Evolutionary conservation across 108 stramenopile species (phyloP).

Genomic region (Cyclotella kingstonii): DNA sequence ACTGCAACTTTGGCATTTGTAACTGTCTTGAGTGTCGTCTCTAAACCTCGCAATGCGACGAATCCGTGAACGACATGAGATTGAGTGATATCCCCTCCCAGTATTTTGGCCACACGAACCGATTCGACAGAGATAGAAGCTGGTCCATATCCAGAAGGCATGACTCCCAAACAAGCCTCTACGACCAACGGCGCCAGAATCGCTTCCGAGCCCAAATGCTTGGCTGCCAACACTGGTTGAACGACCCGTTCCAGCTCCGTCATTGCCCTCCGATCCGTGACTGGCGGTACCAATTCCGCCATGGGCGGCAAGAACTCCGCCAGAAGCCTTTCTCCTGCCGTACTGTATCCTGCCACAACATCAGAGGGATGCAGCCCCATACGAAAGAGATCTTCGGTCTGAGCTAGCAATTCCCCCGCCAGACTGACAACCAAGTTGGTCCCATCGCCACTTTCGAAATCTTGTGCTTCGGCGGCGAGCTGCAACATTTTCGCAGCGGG

Average conservation of each 20-base stretch:
- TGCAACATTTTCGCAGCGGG: constrained; percentile 97
- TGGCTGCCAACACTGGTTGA: constrained; percentile 86
- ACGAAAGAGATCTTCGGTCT: constrained; percentile 89
- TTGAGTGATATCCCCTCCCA: constrained; percentile 85
- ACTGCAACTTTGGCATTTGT: constrained; percentile 90
- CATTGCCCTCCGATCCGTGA: constrained; percentile 51
- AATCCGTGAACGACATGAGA: constrained; percentile 89
- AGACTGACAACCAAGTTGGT: constrained; percentile 93
- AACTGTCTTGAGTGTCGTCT: constrained; percentile 71
- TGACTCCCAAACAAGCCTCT: constrained; percentile 87
- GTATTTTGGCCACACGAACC: constrained; percentile 94
- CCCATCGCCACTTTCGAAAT: constrained; percentile 93
- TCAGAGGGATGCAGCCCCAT: constrained; percentile 93
- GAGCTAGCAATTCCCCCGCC: constrained; percentile 88
- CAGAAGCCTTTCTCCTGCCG: constrained; percentile 67
- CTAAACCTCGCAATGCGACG: constrained; percentile 86
- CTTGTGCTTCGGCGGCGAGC: constrained; percentile 92
- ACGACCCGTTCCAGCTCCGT: constrained; percentile 61
- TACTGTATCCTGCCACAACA: constrained; percentile 87
- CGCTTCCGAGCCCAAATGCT: constrained; percentile 86
- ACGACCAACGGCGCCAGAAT: constrained; percentile 89
- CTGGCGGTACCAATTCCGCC: constrained; percentile 44
- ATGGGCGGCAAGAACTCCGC: constrained; percentile 71
- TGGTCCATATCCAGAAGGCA: constrained; percentile 47
- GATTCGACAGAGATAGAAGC: constrained; percentile 70